A percentile compares a stretch with the other conserved stretches of the same genome.
phyloP scores from a whole-genome alignment of 768 basidiomycete species.

The Lentinus tigrinus region DNA sequence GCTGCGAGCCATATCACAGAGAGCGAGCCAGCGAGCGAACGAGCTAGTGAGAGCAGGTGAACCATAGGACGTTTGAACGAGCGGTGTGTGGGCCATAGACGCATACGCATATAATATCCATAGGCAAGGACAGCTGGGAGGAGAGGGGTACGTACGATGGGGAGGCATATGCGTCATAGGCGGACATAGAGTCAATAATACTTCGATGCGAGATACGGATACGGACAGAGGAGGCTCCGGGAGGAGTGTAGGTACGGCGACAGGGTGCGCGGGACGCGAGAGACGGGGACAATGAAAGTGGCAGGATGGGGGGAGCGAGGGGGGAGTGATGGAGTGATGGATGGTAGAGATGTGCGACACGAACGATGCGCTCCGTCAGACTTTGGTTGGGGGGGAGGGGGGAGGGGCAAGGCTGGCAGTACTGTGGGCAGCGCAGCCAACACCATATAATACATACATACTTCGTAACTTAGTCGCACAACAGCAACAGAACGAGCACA shows the following conservation, averaged over 20 bases:
- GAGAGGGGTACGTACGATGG: no score
- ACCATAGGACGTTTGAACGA: no score
- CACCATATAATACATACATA: slow-evolving; percentile 1
- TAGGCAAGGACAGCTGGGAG: no score
- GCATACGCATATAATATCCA: not conserved
- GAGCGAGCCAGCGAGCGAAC: no score
- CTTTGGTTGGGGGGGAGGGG: no score
- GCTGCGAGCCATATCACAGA: no score
- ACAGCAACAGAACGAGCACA: not conserved
- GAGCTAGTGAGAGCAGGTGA: no score
- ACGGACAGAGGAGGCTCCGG: not conserved
- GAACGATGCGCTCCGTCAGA: not conserved
- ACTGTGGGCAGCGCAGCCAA: not conserved
- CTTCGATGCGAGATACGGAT: not conserved
- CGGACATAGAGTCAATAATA: not conserved
- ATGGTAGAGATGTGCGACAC: not conserved
- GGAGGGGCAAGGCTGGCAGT: not conserved
- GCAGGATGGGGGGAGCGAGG: not conserved
- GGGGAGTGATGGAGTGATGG: not conserved
- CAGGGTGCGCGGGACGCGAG: not conserved
- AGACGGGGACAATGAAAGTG: no score
- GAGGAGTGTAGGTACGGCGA: not conserved
- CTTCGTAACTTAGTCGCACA: slow-evolving; percentile 5
- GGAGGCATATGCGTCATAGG: not conserved
- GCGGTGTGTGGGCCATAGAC: not conserved